Evolutionary conservation across 768 basidiomycete genomes (phyloP).

Genomic region (Phaeotremella skinneri): DNA sequence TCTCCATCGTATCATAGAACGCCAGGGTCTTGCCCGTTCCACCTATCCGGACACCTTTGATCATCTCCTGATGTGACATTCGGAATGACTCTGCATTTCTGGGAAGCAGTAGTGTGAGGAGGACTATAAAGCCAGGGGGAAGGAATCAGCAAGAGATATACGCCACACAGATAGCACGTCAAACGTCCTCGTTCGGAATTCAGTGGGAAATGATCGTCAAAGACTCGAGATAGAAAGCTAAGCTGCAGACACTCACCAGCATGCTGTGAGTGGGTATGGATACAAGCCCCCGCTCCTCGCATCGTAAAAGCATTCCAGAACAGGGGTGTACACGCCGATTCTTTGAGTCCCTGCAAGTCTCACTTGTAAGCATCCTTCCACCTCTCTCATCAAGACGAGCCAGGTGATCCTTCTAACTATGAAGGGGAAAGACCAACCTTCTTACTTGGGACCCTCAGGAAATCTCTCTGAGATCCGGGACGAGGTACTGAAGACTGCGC

Average conservation of each 20-base stretch:
- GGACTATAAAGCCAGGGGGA: slow-evolving; percentile 63
- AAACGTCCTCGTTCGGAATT: too few relatives aligned
- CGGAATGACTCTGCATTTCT: slow-evolving; percentile 60
- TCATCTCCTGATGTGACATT: slow-evolving; percentile 93
- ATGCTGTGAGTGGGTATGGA: slow-evolving; percentile 87
- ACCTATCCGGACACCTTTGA: slow-evolving; percentile 77
- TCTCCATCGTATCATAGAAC: slow-evolving; percentile 77
- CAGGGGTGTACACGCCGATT: slow-evolving; percentile 82
- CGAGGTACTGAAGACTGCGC: slow-evolving; percentile 62
- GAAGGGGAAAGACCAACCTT: slow-evolving; percentile 47
- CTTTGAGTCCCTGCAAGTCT: slow-evolving; percentile 61
- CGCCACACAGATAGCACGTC: too few relatives aligned
- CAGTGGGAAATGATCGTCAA: background rate
- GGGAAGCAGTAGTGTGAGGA: slow-evolving; percentile 74
- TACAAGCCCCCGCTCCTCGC: slow-evolving; percentile 75
- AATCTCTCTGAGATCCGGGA: slow-evolving; percentile 67
- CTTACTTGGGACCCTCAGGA: slow-evolving; percentile 69
- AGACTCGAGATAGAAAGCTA: background rate
- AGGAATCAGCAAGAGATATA: too few relatives aligned
- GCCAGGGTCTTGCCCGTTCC: slow-evolving; percentile 74
- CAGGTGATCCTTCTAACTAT: background rate
- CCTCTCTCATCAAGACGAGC: background rate
- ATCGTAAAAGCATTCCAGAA: slow-evolving; percentile 90
- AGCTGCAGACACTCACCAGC: slow-evolving; percentile 50
- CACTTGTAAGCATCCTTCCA: background rate